Percentiles rank a stretch among this genome's conserved stretches.
Evolutionary conservation across 1,284 basidiomycete genomes (phyloP).

Genomic region (Schizophyllum commune): DNA sequence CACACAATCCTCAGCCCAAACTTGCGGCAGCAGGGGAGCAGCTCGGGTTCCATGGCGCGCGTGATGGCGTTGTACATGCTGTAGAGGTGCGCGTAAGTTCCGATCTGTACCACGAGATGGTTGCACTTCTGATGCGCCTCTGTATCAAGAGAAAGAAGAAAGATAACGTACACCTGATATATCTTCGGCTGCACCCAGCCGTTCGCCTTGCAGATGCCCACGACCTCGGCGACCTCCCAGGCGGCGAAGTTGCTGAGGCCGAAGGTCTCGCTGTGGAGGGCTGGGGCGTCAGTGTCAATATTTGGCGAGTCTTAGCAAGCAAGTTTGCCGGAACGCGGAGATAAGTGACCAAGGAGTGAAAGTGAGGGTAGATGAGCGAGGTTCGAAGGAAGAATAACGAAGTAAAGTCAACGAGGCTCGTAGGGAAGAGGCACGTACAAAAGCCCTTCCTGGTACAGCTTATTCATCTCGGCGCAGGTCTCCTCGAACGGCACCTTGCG

Average conservation of each 20-base stretch:
- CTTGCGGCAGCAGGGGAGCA: conserved; percentile 49
- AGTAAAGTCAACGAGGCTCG: too few relatives aligned
- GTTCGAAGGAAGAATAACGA: too few relatives aligned
- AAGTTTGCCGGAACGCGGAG: too few relatives aligned
- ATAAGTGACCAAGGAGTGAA: too few relatives aligned
- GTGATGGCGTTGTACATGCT: conserved; percentile 50
- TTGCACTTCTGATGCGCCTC: too few relatives aligned
- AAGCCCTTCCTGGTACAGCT: conserved; percentile 33
- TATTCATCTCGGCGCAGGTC: conserved; percentile 34
- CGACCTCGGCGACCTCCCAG: conserved; percentile 43
- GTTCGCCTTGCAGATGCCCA: conserved; percentile 42
- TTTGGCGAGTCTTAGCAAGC: too few relatives aligned
- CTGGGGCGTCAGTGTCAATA: too few relatives aligned
- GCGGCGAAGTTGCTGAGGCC: conserved; percentile 39
- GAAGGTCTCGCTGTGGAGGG: conserved; percentile 31
- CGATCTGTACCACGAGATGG: too few relatives aligned
- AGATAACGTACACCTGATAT: conserved; percentile 19
- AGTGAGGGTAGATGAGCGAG: too few relatives aligned
- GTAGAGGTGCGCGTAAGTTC: neutral
- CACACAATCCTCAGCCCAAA: conserved; percentile 45
- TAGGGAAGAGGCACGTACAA: conserved; percentile 33
- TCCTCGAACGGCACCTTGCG: conserved; percentile 38
- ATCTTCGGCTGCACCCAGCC: conserved; percentile 34
- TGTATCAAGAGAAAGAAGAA: neutral
- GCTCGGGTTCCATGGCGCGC: conserved; percentile 45